These are phyloP conservation scores for Acacia acuminata DNA, from an alignment of 306 rosid species.

Conservation along the genomic window DNA sequence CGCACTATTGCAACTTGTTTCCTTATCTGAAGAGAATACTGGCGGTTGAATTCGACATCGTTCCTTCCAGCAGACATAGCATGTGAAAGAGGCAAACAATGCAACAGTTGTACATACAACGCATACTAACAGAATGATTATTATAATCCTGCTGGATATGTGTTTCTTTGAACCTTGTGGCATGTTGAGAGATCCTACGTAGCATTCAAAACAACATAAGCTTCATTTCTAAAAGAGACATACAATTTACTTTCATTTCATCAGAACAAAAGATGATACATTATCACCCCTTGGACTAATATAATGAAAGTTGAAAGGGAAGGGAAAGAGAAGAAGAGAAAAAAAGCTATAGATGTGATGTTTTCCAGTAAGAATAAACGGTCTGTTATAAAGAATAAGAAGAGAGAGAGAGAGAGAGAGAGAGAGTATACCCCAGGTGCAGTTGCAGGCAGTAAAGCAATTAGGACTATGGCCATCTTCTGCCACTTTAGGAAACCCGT, in stretches of 20 bases:
- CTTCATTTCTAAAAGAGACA: slow-evolving; percentile 24
- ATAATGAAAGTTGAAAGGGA: neutral
- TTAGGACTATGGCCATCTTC: slow-evolving; percentile 46
- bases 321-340: neutral
- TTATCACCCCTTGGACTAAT: slow-evolving; percentile 12
- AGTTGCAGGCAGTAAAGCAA: slow-evolving; percentile 86
- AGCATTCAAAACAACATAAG: slow-evolving; percentile 29
- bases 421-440: slow-evolving; percentile 73
- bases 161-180: slow-evolving; percentile 60
- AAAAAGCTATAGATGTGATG: neutral
- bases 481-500: slow-evolving; percentile 79
- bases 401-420: neutral
- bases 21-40: slow-evolving; percentile 64
- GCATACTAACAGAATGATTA: slow-evolving; percentile 63
- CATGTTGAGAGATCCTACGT: slow-evolving; percentile 61
- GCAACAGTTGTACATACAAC: slow-evolving; percentile 72
- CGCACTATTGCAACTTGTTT: slow-evolving; percentile 75
- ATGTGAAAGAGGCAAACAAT: slow-evolving; percentile 59
- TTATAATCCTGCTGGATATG: slow-evolving; percentile 66
- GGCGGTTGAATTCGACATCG: slow-evolving; percentile 52
- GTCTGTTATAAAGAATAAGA: slow-evolving; percentile 6
- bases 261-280: neutral
- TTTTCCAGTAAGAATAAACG: slow-evolving; percentile 13
- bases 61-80: slow-evolving; percentile 64
- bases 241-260: neutral